Percentiles rank a stretch among this genome's conserved stretches.
Evolutionary conservation across 2,329 filamentous ascomycete species (phyloP).

Genomic region (Aspergillus luchuensis): DNA sequence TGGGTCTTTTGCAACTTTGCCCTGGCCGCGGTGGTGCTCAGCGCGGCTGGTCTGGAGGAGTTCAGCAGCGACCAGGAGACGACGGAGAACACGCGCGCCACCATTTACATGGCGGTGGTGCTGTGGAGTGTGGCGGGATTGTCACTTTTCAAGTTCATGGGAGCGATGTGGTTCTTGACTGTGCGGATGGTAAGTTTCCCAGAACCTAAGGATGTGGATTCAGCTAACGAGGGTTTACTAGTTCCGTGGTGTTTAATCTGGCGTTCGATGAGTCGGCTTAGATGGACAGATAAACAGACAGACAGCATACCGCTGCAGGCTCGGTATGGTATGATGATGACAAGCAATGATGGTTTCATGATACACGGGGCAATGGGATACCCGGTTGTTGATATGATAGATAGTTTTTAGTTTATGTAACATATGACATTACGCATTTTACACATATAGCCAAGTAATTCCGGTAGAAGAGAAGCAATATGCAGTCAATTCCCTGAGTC

Average conservation of each 20-base stretch:
- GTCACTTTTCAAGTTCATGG: constrained; percentile 82
- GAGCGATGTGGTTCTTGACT: constrained; percentile 89
- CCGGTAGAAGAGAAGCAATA: too few species aligned
- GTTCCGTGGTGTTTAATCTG: constrained; percentile 55
- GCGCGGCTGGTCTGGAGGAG: constrained; percentile 76
- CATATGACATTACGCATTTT: background rate
- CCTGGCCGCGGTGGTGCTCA: constrained; percentile 81
- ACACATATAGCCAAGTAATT: too few species aligned
- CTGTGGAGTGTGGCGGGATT: constrained; percentile 86
- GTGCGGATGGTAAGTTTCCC: constrained; percentile 74
- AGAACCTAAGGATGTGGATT: background rate
- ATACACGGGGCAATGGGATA: constrained; percentile 14
- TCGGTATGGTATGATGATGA: constrained; percentile 32
- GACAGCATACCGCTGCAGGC: constrained; percentile 32
- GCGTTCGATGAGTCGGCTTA: background rate
- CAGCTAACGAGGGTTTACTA: constrained; percentile 36
- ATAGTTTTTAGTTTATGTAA: background rate
- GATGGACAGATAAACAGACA: constrained; percentile 2
- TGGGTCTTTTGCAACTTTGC: constrained; percentile 98
- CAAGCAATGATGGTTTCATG: constrained; percentile 14
- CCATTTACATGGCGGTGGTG: constrained; percentile 83
- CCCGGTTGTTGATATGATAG: constrained; percentile 10
- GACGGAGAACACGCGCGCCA: constrained; percentile 61
- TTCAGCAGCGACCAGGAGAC: constrained; percentile 53
- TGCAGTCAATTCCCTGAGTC: background rate